A percentile compares a stretch with the other conserved stretches of the same genome.
Evolutionary conservation across 148 eudicot genomes (phyloP).

Genomic region (Silene latifolia): DNA sequence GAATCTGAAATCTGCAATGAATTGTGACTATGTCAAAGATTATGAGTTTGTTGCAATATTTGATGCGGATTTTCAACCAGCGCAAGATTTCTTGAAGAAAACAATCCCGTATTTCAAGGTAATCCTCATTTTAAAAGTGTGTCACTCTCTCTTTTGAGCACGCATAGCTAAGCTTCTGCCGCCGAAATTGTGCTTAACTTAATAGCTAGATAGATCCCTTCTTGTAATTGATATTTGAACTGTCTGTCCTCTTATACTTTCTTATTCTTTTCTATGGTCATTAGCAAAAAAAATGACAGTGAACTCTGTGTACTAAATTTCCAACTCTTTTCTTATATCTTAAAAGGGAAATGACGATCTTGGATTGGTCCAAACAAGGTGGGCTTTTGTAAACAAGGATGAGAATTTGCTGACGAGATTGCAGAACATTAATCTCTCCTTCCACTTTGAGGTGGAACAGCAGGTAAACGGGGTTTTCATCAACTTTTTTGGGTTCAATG

Average conservation of each 20-base stretch:
- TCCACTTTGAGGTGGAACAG: constrained; percentile 98
- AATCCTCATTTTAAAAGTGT: constrained; percentile 16
- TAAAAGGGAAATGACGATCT: constrained; percentile 75
- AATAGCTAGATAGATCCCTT: neutral
- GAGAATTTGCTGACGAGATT: constrained; percentile 91
- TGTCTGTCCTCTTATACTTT: neutral
- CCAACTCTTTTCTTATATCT: neutral
- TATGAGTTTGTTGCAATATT: constrained; percentile 95
- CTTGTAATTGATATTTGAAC: neutral
- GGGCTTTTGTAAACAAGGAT: constrained; percentile 90
- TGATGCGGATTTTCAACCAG: constrained; percentile 95
- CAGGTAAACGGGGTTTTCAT: constrained; percentile 94
- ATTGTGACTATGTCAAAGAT: constrained; percentile 86
- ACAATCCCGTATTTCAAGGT: constrained; percentile 94
- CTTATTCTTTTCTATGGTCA: neutral
- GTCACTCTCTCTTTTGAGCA: neutral
- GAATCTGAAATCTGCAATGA: constrained; percentile 93
- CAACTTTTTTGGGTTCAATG: constrained; percentile 95
- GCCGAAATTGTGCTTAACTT: constrained; percentile 1
- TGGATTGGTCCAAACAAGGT: constrained; percentile 91
- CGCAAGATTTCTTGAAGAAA: constrained; percentile 82
- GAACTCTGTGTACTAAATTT: neutral
- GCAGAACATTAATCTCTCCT: constrained; percentile 82
- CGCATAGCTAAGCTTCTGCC: neutral
- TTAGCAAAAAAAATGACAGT: neutral